Base-by-base conservation (phyloP, 345 rosid species). In the Pistacia integerrima region DNA sequence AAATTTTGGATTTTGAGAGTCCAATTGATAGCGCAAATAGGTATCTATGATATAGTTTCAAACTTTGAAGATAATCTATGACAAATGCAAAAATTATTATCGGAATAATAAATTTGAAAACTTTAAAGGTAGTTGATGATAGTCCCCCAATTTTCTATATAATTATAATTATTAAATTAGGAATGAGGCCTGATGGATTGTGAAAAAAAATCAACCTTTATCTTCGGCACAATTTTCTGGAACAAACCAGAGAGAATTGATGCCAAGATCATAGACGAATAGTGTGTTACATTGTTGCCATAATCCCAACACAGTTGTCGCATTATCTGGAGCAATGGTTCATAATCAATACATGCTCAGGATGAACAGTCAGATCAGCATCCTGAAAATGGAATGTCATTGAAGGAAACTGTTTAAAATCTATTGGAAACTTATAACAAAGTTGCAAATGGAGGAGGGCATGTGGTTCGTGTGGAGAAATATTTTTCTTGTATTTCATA, bases 341-440 rank as follows among this genome's bases (percentile, higher is more conserved):
- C 25, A 20, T 4, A 7, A 28, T 16, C 30, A 35, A 17, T 28
- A 17, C 25, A 70, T 56, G 1, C n/a, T 55, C 18, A 3, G 33
- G 51, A n/a, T 3, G 41, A 36, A 70, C 13, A 4, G 6, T 2
- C 11, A 70, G 51, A 11, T 70, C 12, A 0, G 64, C 64, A 8
- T 48, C 51, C 13, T 55, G 18, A 56, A 56, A 70, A 56, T 70
- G 64, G 51, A 2, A 70, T 12, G 74, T 56, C 30, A 70, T n/a
- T 6, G 64, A 36, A 5, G 46, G 51, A 38, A 35, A 72, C 35
- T 8, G 10, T 2, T 28, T 30, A n/a, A 46, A 73, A 44, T 22
- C 18, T 17, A 2, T 3, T 8, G 67, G 46, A 48, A 49, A n/a
- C 16, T 10, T 4, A 33, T 62, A 73, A 51, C 76, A 73, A 52